Evolutionary conservation across 2,329 filamentous ascomycete species (phyloP).

Genomic region (Hypoxylon rubiginosum): DNA sequence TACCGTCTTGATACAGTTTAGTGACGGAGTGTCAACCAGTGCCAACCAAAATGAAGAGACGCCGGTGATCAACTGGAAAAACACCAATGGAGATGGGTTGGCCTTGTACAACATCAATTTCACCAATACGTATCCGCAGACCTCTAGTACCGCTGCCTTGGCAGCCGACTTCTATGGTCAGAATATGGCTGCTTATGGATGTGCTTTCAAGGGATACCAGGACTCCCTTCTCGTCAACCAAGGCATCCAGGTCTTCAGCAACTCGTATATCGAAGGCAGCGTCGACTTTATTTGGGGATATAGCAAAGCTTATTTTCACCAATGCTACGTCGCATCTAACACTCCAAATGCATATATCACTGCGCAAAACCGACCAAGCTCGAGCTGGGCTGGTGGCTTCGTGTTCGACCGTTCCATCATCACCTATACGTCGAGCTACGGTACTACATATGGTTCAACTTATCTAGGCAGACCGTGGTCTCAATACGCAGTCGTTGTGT

Average conservation of each 20-base stretch:
- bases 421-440: not conserved
- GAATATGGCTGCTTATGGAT: slow-evolving; percentile 1
- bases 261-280: not conserved
- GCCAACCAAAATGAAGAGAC: not conserved
- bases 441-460: not conserved
- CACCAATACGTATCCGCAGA: not conserved
- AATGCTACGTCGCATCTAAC: not conserved
- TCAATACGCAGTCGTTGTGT: not conserved
- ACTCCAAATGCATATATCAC: not conserved
- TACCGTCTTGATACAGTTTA: not conserved
- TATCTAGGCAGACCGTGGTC: not conserved
- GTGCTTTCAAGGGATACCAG: not conserved
- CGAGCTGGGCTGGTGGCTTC: not conserved
- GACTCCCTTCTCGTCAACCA: not conserved
- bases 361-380: not conserved
- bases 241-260: slow-evolving; percentile 2
- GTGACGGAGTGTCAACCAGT: not conserved
- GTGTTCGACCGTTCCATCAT: not conserved
- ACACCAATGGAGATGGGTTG: not conserved
- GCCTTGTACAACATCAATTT: slow-evolving; percentile 3
- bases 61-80: slow-evolving; percentile 1
- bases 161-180: not conserved
- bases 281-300: slow-evolving; percentile 2
- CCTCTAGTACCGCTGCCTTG: not conserved
- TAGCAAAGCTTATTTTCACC: not conserved